Evolutionary conservation across 352 stramenopile species (phyloP).

Genomic region (Blastocystis sp.): DNA sequence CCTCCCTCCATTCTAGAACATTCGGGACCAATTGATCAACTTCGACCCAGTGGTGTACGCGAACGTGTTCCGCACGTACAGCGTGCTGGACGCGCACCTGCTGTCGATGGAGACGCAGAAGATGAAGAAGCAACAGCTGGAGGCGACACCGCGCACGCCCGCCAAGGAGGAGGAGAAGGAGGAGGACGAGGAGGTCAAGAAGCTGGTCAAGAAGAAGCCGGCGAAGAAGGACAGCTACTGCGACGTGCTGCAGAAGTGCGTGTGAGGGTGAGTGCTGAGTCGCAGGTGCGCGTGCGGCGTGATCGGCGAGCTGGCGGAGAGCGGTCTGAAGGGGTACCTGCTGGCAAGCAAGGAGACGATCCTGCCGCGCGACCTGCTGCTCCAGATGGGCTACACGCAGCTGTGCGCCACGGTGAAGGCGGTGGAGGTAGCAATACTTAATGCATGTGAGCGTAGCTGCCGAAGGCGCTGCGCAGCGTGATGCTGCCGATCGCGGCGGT

Average conservation of each 20-base stretch:
- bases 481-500: slow-evolving; percentile 18
- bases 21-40: slow-evolving; percentile 42
- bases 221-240: slow-evolving; percentile 40
- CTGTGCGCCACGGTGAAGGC: slow-evolving; percentile 51
- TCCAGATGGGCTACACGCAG: slow-evolving; percentile 67
- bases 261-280: not conserved
- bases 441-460: not conserved
- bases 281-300: slow-evolving; percentile 34
- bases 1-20: not conserved
- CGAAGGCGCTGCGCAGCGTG: slow-evolving; percentile 16
- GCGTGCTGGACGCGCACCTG: slow-evolving; percentile 59
- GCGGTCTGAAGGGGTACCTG: slow-evolving; percentile 41
- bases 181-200: not conserved
- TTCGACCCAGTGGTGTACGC: slow-evolving; percentile 43
- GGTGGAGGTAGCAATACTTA: not conserved
- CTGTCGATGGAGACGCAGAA: slow-evolving; percentile 62
- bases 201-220: slow-evolving; percentile 17
- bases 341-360: slow-evolving; percentile 24
- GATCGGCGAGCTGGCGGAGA: slow-evolving; percentile 32
- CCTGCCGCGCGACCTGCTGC: slow-evolving; percentile 40
- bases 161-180: not conserved
- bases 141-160: not conserved
- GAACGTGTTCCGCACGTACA: slow-evolving; percentile 67
- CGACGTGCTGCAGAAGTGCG: slow-evolving; percentile 61
- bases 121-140: slow-evolving; percentile 51